Evolutionary conservation across 73 alveolate species (phyloP).

Genomic region (Tetrahymena borealis): DNA sequence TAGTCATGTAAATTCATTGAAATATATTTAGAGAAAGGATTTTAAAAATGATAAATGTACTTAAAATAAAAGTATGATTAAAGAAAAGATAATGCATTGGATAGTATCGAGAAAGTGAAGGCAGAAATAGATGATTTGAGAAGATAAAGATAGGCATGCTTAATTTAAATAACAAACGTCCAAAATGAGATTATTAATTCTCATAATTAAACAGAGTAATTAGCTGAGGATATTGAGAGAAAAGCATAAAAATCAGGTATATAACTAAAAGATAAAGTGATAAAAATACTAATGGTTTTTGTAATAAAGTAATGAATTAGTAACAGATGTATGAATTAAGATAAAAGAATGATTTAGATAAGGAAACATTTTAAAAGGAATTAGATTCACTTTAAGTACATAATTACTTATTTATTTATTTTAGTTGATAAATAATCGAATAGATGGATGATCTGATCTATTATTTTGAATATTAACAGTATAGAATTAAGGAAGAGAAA

Average conservation of each 20-base stretch:
- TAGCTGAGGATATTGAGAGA: neutral
- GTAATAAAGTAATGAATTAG: neutral
- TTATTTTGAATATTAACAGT: neutral
- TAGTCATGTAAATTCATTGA: neutral
- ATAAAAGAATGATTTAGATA: neutral
- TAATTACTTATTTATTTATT: neutral
- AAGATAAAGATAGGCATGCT: neutral
- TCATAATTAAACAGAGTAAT: neutral
- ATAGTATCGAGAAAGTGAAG: slow-evolving; percentile 19
- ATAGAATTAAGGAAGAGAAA: neutral
- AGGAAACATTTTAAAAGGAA: neutral
- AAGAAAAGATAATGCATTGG: slow-evolving; percentile 12
- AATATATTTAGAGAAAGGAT: neutral
- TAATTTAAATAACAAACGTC: neutral
- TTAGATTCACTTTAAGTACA: neutral
- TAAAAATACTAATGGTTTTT: neutral
- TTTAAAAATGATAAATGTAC: neutral
- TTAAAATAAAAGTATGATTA: slow-evolving; percentile 24
- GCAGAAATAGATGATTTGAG: slow-evolving; percentile 4
- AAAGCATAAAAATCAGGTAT: slow-evolving; percentile 5
- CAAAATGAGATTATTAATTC: neutral
- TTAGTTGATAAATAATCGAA: too few species aligned
- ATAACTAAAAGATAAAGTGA: neutral
- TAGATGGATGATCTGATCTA: too few species aligned
- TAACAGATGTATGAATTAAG: neutral